A percentile compares a stretch with the other conserved stretches of the same genome.
Conservation (phyloP, 768 basidiomycete species). For the Mycena pura region DNA sequence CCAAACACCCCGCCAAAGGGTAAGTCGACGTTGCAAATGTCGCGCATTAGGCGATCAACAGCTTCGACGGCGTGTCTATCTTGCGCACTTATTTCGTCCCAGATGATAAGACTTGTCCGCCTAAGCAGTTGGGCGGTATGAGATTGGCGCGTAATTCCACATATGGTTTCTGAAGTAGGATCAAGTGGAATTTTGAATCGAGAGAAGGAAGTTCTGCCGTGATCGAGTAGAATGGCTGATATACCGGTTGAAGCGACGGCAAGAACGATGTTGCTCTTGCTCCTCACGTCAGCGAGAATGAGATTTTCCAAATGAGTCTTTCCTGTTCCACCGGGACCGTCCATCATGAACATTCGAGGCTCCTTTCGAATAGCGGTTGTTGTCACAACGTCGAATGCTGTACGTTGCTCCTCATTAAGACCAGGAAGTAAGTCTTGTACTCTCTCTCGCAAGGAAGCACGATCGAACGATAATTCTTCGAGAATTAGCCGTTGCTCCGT, state of each 20-base stretch:
- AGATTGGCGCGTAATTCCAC: constrained; percentile 47
- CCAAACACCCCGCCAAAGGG: constrained; percentile 20
- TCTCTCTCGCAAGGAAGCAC: background rate
- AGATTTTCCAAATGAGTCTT: no score
- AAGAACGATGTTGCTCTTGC: no score
- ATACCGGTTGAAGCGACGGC: no score
- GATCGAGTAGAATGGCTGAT: constrained; percentile 32
- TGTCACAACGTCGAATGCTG: background rate
- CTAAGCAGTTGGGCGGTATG: constrained; percentile 24
- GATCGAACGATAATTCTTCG: constrained; percentile 8
- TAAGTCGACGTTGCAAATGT: constrained; percentile 31
- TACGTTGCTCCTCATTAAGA: constrained; percentile 6
- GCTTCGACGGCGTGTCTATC: background rate
- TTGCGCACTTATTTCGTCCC: background rate
- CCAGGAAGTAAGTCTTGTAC: background rate
- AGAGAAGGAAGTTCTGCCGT: background rate
- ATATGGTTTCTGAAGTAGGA: constrained; percentile 38
- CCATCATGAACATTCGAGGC: background rate
- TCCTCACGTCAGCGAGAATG: no score
- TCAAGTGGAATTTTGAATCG: background rate
- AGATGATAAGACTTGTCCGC: constrained; percentile 21
- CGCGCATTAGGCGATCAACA: constrained; percentile 35
- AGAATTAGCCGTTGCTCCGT: background rate
- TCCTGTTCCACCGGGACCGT: background rate
- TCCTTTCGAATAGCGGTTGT: background rate